These are phyloP conservation scores for Fusarium austroafricanum DNA, from an alignment of 2,329 filamentous ascomycete genomes.

Conservation along the genomic window DNA sequence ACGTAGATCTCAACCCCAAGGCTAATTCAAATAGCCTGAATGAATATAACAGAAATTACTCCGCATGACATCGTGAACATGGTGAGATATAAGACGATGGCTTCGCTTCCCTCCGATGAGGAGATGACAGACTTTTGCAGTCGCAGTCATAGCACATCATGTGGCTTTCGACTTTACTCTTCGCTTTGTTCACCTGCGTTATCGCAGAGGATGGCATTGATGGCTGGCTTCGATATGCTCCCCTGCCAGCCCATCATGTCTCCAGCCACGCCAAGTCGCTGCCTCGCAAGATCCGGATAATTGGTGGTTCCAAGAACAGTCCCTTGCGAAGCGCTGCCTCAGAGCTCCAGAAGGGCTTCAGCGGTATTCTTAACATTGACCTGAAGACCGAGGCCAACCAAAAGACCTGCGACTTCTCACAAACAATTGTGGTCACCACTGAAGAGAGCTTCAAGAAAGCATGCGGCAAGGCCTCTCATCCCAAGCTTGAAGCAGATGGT, in stretches of 20 bases:
- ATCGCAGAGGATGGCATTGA: constrained; percentile 70
- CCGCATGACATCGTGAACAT: constrained; percentile 13
- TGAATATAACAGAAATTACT: constrained; percentile 9
- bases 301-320: constrained; percentile 65
- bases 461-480: constrained; percentile 9
- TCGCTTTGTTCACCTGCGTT: constrained; percentile 51
- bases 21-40: constrained; percentile 34
- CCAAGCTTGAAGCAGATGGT: constrained; percentile 64
- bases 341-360: constrained; percentile 69
- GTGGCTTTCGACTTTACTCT: constrained; percentile 21
- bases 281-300: constrained; percentile 62
- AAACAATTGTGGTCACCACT: constrained; percentile 27
- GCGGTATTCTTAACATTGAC: constrained; percentile 65
- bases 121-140: background rate
- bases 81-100: constrained; percentile 9
- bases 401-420: constrained; percentile 16
- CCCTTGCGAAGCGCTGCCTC: constrained; percentile 70
- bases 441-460: constrained; percentile 17
- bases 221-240: constrained; percentile 74
- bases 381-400: constrained; percentile 50
- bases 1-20: constrained; percentile 17
- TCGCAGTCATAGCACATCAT: constrained; percentile 9
- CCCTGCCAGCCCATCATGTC: constrained; percentile 51
- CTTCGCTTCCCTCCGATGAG: background rate
- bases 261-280: constrained; percentile 52